A percentile compares a stretch with the other conserved stretches of the same genome.
Conservation (phyloP, 73 alveolate species). For the Tetrahymena elliotti region DNA sequence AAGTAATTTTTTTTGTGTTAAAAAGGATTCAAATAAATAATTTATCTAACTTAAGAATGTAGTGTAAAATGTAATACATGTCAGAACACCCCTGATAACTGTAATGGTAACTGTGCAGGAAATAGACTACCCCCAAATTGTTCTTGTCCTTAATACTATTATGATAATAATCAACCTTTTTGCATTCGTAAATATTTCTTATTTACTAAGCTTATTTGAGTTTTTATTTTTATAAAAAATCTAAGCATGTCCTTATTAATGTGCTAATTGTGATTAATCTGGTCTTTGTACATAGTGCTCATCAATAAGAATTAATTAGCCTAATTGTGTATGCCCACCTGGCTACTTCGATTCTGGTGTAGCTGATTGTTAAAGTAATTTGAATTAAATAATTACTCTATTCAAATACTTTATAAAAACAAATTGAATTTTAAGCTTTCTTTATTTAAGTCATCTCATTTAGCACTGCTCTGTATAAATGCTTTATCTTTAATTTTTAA, state of each 20-base stretch:
- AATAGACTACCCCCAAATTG: background rate
- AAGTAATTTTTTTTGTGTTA: background rate
- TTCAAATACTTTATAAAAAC: too few species aligned
- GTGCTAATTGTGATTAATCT: background rate
- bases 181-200: background rate
- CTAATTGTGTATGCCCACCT: background rate
- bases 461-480: too few species aligned
- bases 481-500: too few species aligned
- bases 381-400: too few species aligned
- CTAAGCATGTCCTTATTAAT: background rate
- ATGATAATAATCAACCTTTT: background rate
- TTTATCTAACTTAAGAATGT: background rate
- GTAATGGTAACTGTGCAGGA: background rate
- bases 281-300: background rate
- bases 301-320: background rate
- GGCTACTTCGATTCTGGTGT: background rate
- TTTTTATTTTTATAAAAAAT: background rate
- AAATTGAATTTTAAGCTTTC: too few species aligned
- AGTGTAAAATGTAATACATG: background rate
- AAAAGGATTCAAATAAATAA: too few species aligned
- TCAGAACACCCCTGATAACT: background rate
- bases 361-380: background rate
- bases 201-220: background rate
- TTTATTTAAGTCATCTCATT: too few species aligned
- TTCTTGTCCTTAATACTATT: background rate